These are phyloP conservation scores for Leishmania mexicana DNA, from an alignment of 208 protist genomes.

Conservation along the genomic window DNA sequence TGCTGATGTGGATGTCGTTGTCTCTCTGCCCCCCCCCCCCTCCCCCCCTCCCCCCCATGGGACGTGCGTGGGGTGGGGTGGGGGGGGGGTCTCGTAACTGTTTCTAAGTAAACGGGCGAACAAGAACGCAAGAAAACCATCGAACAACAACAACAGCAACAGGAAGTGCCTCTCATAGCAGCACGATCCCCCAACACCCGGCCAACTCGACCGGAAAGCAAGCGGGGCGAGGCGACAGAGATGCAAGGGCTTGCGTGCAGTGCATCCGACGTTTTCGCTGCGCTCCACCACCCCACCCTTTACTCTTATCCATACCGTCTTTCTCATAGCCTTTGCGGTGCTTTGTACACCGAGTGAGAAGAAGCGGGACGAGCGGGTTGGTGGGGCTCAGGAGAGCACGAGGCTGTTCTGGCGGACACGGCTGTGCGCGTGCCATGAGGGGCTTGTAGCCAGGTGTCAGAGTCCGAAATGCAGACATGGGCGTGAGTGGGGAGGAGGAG, in stretches of 20 bases:
- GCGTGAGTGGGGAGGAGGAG: background rate
- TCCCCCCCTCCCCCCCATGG: background rate
- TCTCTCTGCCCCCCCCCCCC: too few species aligned
- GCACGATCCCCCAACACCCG: background rate
- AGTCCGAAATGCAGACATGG: background rate
- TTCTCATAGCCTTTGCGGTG: background rate
- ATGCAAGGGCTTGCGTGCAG: background rate
- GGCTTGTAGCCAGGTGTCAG: background rate
- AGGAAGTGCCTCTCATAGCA: background rate
- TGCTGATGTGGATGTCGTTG: too few species aligned
- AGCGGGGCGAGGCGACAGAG: background rate
- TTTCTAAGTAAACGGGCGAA: constrained; percentile 4
- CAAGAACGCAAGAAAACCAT: background rate
- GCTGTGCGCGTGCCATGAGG: background rate
- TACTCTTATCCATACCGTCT: background rate
- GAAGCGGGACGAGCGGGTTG: background rate
- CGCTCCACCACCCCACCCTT: background rate
- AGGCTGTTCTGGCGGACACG: background rate
- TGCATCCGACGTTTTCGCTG: background rate
- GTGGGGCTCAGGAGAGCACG: background rate
- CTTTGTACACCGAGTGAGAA: background rate
- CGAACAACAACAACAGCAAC: too few species aligned
- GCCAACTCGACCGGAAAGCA: background rate
- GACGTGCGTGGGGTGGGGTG: too few species aligned
- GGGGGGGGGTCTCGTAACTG: background rate